Conservation (phyloP, 1,139 yeast species). For the Wickerhamomyces sp. region DNA sequence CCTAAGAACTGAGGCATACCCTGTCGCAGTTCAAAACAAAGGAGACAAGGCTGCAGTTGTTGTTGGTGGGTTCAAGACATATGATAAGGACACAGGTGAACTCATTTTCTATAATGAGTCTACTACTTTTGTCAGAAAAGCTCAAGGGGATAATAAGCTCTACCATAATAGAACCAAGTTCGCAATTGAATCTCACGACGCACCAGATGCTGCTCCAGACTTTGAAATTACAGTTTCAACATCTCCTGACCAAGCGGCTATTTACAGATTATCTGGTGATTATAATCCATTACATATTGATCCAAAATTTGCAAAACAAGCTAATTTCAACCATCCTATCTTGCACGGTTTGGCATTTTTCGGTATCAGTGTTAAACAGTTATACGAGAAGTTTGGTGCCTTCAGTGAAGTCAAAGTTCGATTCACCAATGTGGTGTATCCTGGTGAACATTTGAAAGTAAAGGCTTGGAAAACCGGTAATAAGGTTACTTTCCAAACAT, state of each 20-base stretch:
- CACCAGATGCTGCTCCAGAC: conserved; percentile 64
- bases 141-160: conserved; percentile 54
- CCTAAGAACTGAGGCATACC: conserved; percentile 56
- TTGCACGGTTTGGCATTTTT: conserved; percentile 89
- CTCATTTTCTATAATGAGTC: conserved; percentile 76
- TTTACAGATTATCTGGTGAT: conserved; percentile 91
- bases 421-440: conserved; percentile 89
- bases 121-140: conserved; percentile 81
- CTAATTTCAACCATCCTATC: conserved; percentile 81
- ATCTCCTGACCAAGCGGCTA: conserved; percentile 75
- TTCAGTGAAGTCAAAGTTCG: conserved; percentile 86
- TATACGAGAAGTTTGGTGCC: conserved; percentile 75
- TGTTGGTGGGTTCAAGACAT: conserved; percentile 69
- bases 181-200: conserved; percentile 59
- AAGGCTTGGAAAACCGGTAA: conserved; percentile 80
- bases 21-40: conserved; percentile 78
- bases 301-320: conserved; percentile 85
- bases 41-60: conserved; percentile 85
- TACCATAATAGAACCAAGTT: conserved; percentile 48
- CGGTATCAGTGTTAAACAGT: conserved; percentile 75
- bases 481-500: conserved; percentile 75
- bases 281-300: conserved; percentile 94
- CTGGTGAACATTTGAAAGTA: conserved; percentile 88
- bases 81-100: conserved; percentile 67
- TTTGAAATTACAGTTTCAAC: conserved; percentile 57